A percentile compares a stretch with the other conserved stretches of the same genome.
phyloP scores from a whole-genome alignment of 208 protist genomes.

The Trypanosoma rangeli region DNA sequence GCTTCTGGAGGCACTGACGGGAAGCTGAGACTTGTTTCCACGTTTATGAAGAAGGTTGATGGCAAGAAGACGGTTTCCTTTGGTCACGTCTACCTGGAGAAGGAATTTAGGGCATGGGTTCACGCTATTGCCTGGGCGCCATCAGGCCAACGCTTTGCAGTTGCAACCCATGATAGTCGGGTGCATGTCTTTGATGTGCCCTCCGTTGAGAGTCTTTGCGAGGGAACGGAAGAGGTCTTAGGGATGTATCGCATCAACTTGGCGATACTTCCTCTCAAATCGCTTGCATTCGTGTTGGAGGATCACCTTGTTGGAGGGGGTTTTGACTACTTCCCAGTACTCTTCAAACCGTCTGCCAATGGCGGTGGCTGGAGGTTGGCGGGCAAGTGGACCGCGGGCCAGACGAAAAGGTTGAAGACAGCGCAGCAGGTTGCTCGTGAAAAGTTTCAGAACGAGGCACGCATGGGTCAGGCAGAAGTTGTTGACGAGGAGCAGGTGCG shows the following conservation, averaged over 20 bases:
- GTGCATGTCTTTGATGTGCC: conserved; percentile 25
- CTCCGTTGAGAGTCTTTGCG: not conserved
- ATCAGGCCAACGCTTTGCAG: conserved; percentile 27
- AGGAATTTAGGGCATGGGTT: conserved; percentile 32
- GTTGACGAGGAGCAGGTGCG: conserved; percentile 21
- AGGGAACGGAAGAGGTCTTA: not conserved
- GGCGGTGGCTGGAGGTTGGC: conserved; percentile 19
- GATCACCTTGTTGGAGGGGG: conserved; percentile 36
- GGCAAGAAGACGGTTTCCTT: conserved; percentile 18
- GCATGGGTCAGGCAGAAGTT: conserved; percentile 14
- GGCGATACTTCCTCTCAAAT: conserved; percentile 26
- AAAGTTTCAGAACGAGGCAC: conserved; percentile 32
- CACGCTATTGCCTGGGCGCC: conserved; percentile 34
- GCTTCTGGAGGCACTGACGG: conserved; percentile 46
- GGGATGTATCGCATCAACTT: conserved; percentile 21
- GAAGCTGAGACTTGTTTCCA: conserved; percentile 48
- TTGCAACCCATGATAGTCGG: conserved; percentile 39
- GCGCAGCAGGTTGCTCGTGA: conserved; percentile 28
- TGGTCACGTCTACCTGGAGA: conserved; percentile 30
- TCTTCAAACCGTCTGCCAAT: conserved; percentile 14
- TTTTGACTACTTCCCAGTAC: conserved; percentile 32
- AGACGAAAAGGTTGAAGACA: conserved; percentile 17
- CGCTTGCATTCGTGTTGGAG: conserved; percentile 25
- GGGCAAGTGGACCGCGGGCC: conserved; percentile 18
- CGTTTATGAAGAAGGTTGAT: conserved; percentile 55